Conservation (phyloP, 352 stramenopile genomes). For the Globisporangium irregulare region DNA sequence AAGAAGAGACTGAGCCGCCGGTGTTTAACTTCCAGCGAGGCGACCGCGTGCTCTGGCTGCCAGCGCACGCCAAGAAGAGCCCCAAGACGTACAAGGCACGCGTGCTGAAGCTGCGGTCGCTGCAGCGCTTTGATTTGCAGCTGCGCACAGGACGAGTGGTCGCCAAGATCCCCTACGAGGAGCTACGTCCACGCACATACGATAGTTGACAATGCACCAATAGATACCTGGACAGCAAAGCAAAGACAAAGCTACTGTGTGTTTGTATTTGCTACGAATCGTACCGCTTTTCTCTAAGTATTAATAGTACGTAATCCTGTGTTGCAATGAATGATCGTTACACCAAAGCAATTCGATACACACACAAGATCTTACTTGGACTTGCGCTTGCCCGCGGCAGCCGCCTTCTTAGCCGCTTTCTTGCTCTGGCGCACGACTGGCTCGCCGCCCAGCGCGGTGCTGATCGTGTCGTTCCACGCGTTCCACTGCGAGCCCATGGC, state of each 20-base stretch:
- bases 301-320: not conserved
- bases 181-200: conserved; percentile 28
- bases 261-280: not conserved
- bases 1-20: conserved; percentile 10
- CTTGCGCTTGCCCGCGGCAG: conserved; percentile 51
- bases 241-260: not conserved
- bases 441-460: conserved; percentile 60
- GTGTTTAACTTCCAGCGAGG: conserved; percentile 27
- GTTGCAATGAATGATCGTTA: not conserved
- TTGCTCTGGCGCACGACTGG: conserved; percentile 45
- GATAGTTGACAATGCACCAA: conserved; percentile 16
- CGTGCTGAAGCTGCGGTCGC: conserved; percentile 36
- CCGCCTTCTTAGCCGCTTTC: conserved; percentile 67
- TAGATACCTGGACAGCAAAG: not conserved
- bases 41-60: conserved; percentile 40
- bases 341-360: not conserved
- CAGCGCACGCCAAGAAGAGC: conserved; percentile 8
- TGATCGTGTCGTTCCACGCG: conserved; percentile 80
- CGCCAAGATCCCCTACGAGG: conserved; percentile 38
- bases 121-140: conserved; percentile 43
- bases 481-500: conserved; percentile 67
- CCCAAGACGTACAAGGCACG: conserved; percentile 42
- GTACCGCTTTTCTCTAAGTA: conserved; percentile 21
- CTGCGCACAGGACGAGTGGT: conserved; percentile 40
- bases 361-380: conserved; percentile 40